phyloP scores from a whole-genome alignment of 2,329 filamentous ascomycete genomes.

The Thelonectria olida region DNA sequence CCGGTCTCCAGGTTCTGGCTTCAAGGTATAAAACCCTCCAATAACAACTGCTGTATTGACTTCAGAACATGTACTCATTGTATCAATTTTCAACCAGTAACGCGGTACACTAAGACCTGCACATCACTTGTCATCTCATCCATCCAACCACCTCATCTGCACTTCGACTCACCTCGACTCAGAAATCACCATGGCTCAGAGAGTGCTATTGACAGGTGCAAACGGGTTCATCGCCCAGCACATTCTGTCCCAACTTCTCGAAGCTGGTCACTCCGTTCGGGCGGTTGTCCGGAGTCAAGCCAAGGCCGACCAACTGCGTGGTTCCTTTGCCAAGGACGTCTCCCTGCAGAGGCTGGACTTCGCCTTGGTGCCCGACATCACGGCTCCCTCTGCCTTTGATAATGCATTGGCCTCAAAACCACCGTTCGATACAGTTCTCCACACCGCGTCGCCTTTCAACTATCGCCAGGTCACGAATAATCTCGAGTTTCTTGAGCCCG shows the following conservation, averaged over 20 bases:
- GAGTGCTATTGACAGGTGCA: background rate
- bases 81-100: too few relatives aligned
- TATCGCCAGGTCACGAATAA: background rate
- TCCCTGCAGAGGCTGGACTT: background rate
- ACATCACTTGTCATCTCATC: too few relatives aligned
- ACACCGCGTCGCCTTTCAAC: background rate
- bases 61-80: too few relatives aligned
- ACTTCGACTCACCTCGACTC: too few relatives aligned
- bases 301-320: background rate
- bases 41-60: too few relatives aligned
- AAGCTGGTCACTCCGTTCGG: conserved; percentile 12
- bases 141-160: too few relatives aligned
- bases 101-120: too few relatives aligned
- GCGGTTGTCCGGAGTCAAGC: conserved; percentile 6
- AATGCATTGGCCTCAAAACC: background rate
- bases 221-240: background rate
- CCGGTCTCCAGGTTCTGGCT: too few relatives aligned
- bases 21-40: too few relatives aligned
- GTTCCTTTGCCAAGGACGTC: background rate
- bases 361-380: background rate
- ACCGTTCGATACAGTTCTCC: background rate
- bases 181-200: background rate
- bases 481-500: background rate
- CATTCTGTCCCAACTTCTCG: conserved; percentile 1
- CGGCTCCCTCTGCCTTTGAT: background rate